Base-by-base conservation (phyloP, 2,329 filamentous ascomycete species). In the Fusarium neocosmosporiellum region DNA sequence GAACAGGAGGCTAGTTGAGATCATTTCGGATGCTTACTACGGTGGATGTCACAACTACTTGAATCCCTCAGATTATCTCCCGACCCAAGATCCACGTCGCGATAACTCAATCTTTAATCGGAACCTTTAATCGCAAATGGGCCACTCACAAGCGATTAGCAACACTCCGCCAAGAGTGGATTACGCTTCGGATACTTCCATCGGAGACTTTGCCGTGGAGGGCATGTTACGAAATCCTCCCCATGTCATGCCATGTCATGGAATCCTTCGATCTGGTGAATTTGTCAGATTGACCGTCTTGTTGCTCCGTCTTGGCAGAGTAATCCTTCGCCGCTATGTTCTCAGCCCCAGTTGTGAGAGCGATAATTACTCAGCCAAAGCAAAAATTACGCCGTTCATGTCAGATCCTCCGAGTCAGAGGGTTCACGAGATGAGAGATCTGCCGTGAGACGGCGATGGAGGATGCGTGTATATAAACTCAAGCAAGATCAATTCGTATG, bases 271-370 rank as follows among this genome's bases (percentile, higher is more conserved):
- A 43, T 57, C 33, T 14, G 16, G 31, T 22, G 10, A 57, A 72
- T 76, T 77, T 75, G 75, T 77, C 69, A 77, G 67, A 27, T 7
- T 31, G 1, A n/a, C 10, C 4, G 18, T 31, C 8, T 14, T 60
- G 37, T 77, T 75, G 5, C 11, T 7, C 74, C 72, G 74, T 24
- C 37, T 33, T 58, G 54, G 54, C 54, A 39, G 18, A 18, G 34
- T 29, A 11, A 11, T 11, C 33, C 6, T 39, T 18, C 11, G n/a
- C 31, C n/a, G 8, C 50, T 8, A 10, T 22, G 11, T 14, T 16
- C 29, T 31, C 10, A 31, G 5, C 27, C 7, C 29, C 29, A 31
- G 53, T n/a, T 18, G 22, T 8, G 53, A 57, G 7, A 20, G 13
- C 10, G n/a, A 16, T 33, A 34, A 57, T 69, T 66, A 54, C 27